These are phyloP conservation scores for Neofusicoccum laricinum DNA, from an alignment of 2,329 filamentous ascomycete genomes.

Conservation along the genomic window DNA sequence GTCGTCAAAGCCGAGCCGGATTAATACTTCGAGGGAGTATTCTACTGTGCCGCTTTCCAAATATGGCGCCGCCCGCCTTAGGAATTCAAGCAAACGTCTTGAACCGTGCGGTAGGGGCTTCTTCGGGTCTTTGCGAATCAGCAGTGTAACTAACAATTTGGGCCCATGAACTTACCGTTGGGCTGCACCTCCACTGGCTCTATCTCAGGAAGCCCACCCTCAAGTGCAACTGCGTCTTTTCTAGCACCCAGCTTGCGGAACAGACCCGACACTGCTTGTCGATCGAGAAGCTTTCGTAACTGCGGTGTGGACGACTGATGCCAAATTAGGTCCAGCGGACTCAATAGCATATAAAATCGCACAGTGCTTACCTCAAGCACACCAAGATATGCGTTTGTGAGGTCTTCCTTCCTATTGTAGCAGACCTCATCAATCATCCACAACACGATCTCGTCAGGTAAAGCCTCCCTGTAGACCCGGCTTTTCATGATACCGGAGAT, in stretches of 20 bases:
- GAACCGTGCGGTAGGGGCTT: constrained; percentile 24
- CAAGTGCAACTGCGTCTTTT: neutral
- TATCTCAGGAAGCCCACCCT: neutral
- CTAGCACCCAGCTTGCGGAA: neutral
- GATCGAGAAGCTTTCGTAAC: neutral
- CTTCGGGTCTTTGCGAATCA: constrained; percentile 11
- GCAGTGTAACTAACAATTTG: neutral
- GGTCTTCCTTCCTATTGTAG: constrained; percentile 25
- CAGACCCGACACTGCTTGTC: neutral
- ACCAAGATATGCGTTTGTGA: constrained; percentile 36
- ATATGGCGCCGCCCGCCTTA: constrained; percentile 25
- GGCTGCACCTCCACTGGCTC: neutral
- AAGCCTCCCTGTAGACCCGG: constrained; percentile 33
- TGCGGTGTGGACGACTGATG: neutral
- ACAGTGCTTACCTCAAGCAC: constrained; percentile 26
- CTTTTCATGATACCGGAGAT: constrained; percentile 41
- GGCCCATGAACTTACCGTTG: neutral
- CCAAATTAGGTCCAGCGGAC: neutral
- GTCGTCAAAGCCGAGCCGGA: constrained; percentile 17
- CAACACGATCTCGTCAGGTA: constrained; percentile 37
- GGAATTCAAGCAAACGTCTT: constrained; percentile 22
- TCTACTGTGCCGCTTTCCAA: neutral
- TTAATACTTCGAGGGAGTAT: constrained; percentile 11
- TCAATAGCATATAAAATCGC: neutral
- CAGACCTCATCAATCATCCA: constrained; percentile 44